Conservation (phyloP, 805 yeast species). For the Ogataea methanolica region DNA sequence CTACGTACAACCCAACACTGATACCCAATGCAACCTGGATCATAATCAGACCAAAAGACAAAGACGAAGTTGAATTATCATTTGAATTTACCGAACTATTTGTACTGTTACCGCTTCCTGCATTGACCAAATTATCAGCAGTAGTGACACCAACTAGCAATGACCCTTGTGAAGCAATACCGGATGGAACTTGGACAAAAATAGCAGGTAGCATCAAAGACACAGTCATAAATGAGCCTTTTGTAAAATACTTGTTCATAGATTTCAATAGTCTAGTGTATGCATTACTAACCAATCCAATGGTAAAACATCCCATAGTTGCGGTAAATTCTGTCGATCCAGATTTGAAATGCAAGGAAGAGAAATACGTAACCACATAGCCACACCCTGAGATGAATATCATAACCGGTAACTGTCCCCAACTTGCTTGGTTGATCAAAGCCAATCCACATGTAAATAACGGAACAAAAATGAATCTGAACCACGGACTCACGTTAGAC, state of each 20-base stretch:
- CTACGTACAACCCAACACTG: conserved; percentile 88
- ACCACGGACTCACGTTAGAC: conserved; percentile 50
- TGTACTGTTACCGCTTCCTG: conserved; percentile 3
- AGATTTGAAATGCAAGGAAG: conserved; percentile 61
- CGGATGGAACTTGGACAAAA: conserved; percentile 92
- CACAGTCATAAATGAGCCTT: conserved; percentile 59
- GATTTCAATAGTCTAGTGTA: conserved; percentile 87
- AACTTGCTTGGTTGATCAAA: conserved; percentile 78
- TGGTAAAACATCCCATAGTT: conserved; percentile 84
- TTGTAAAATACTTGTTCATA: conserved; percentile 19
- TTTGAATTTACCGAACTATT: conserved; percentile 1
- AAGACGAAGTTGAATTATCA: conserved; percentile 10
- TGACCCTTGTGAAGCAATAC: conserved; percentile 87
- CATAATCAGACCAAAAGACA: conserved; percentile 79
- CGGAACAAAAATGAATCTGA: conserved; percentile 74
- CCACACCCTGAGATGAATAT: conserved; percentile 71
- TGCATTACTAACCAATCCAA: conserved; percentile 83
- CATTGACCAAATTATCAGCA: conserved; percentile 60
- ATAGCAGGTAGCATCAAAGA: conserved; percentile 95
- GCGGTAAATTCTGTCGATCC: conserved; percentile 71
- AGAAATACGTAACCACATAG: conserved; percentile 75
- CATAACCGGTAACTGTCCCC: conserved; percentile 84
- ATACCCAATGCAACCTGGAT: conserved; percentile 91
- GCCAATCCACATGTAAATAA: conserved; percentile 56
- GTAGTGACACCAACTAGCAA: conserved; percentile 72